Base-by-base conservation (phyloP, 164 flowering plant genomes). In the Malania oleifera region DNA sequence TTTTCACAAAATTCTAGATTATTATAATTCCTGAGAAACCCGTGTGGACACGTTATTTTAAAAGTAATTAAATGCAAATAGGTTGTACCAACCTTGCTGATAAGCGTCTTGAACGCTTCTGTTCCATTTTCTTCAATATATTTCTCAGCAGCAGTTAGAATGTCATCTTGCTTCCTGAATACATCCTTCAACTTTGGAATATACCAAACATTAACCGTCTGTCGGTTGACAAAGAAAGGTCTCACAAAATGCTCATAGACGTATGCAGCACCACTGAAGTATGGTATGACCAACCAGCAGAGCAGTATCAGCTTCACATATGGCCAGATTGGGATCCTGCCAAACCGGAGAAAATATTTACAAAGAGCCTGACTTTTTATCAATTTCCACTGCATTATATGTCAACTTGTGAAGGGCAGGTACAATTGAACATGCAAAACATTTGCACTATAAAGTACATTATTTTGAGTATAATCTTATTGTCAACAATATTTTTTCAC, bases 301-400 rank as follows among this genome's bases (percentile, higher is more conserved):
- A 72, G 69, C 25, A 66, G 41, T 22, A 76, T 64, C 46, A 76
- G 68, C 70, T 76, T 82, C 10, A 70, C 67, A 54, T 77, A 80
- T 13, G 76, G 49, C 91, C 91, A 83, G 29, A 81, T 63, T 1
- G 86, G 88, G 17, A 85, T 60, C 86, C 91, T 85, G 71, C 54
- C 19, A 61, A 24, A 50, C 0, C 25, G 24, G 28, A 20, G 35
- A 31, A 31, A n/a, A n/a, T n/a, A n/a, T n/a, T n/a, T n/a, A n/a
- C n/a, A n/a, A n/a, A n/a, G n/a, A n/a, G n/a, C n/a, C n/a, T n/a
- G n/a, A n/a, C n/a, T n/a, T n/a, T n/a, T n/a, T n/a, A n/a, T n/a
- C n/a, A n/a, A n/a, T n/a, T n/a, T n/a, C n/a, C n/a, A n/a, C n/a
- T n/a, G n/a, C n/a, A n/a, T n/a, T n/a, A n/a, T n/a, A n/a, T n/a